Percentiles rank a stretch among this genome's conserved stretches.
These are phyloP conservation scores for Chytridium lagenaria DNA, from an alignment of 371 early-diverging fungal genomes.

Conservation along the genomic window DNA sequence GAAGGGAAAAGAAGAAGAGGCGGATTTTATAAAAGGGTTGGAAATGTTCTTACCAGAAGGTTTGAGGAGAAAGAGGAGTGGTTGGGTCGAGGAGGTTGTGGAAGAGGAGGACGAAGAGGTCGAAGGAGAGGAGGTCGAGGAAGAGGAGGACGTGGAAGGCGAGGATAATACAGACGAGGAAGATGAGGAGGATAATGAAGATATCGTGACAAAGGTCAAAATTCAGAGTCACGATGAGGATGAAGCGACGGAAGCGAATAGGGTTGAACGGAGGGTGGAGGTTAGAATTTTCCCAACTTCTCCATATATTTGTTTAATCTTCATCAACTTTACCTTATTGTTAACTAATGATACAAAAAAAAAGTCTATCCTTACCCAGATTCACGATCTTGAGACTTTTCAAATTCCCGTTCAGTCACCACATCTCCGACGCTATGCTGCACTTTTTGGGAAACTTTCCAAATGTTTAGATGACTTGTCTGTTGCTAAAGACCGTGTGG, in stretches of 20 bases:
- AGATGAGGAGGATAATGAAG: too few relatives aligned
- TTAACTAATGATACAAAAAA: too few relatives aligned
- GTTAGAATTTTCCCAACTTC: too few relatives aligned
- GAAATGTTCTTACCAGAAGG: background rate
- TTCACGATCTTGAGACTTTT: background rate
- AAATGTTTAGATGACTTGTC: background rate
- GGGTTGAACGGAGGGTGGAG: too few relatives aligned
- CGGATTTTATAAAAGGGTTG: too few relatives aligned
- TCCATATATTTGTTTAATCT: too few relatives aligned
- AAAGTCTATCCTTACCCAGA: too few relatives aligned
- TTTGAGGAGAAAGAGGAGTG: background rate
- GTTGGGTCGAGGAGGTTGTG: background rate
- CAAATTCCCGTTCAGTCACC: background rate
- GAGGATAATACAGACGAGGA: background rate
- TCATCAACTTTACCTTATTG: too few relatives aligned
- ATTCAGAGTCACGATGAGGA: too few relatives aligned
- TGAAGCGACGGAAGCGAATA: too few relatives aligned
- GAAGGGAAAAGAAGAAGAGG: too few relatives aligned
- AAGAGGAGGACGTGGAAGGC: background rate
- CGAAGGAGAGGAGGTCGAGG: background rate
- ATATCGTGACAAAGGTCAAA: too few relatives aligned
- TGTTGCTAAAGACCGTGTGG: background rate
- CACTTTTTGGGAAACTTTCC: background rate
- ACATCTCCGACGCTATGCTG: background rate
- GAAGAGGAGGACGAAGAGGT: background rate